Conservation (phyloP, 2,329 filamentous ascomycete species). For the Rhexocercosporidium sp. region DNA sequence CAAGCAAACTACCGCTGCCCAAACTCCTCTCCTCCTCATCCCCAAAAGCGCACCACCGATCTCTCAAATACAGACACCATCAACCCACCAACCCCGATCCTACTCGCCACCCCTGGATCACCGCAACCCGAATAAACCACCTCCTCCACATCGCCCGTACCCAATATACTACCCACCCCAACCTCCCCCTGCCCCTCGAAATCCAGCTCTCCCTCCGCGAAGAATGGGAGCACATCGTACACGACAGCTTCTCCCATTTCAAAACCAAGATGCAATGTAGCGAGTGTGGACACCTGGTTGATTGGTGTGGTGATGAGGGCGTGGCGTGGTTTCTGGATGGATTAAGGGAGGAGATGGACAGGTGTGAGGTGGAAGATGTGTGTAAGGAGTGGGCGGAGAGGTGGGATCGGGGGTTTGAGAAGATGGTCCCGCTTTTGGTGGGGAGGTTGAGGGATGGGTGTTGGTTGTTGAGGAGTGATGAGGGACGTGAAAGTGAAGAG, state of each 20-base stretch:
- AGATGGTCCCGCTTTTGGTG: background rate
- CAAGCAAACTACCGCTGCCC: background rate
- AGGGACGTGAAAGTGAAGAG: background rate
- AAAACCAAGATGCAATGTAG: background rate
- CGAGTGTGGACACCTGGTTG: background rate
- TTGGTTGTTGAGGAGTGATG: background rate
- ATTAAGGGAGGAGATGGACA: slow-evolving; percentile 6
- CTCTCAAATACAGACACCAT: background rate
- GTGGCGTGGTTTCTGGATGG: background rate
- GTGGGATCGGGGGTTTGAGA: slow-evolving; percentile 2
- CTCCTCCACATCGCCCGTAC: background rate
- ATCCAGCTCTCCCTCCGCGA: background rate
- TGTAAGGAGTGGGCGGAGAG: background rate
- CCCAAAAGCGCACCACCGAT: too few species aligned
- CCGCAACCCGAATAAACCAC: background rate
- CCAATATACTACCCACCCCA: background rate
- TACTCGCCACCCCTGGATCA: background rate
- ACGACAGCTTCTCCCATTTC: background rate
- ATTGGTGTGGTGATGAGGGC: background rate
- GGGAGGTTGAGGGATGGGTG: background rate
- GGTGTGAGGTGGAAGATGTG: background rate
- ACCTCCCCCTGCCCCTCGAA: background rate
- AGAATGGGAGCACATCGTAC: slow-evolving; percentile 7
- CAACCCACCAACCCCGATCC: background rate
- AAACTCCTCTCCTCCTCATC: background rate